phyloP scores from a whole-genome alignment of 148 eudicot genomes.

The Pouteria glomerata region DNA sequence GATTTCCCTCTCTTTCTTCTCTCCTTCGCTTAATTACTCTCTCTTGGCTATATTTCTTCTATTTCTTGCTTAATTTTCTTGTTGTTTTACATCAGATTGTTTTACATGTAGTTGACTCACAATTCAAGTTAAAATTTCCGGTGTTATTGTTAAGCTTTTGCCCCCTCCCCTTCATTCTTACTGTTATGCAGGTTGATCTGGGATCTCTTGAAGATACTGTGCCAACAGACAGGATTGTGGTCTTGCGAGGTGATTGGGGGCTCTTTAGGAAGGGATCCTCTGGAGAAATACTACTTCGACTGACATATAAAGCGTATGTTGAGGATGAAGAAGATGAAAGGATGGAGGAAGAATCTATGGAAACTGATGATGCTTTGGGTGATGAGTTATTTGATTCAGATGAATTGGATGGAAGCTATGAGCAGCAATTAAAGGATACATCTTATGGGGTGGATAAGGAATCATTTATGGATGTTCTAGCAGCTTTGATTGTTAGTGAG shows the following conservation, averaged over 20 bases:
- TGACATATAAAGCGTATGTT: conserved; percentile 94
- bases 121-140: neutral
- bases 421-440: conserved; percentile 29
- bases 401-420: conserved; percentile 39
- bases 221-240: conserved; percentile 75
- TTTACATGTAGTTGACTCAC: conserved; percentile 1
- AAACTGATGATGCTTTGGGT: conserved; percentile 49
- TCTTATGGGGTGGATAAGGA: conserved; percentile 46
- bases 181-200: conserved; percentile 60
- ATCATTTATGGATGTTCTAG: conserved; percentile 87
- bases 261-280: conserved; percentile 49
- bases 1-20: too few relatives aligned
- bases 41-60: too few relatives aligned
- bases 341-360: conserved; percentile 23
- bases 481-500: conserved; percentile 90
- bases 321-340: conserved; percentile 96
- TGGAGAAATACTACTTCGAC: conserved; percentile 79
- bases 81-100: neutral
- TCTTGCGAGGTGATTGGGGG: conserved; percentile 77
- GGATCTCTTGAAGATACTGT: conserved; percentile 85
- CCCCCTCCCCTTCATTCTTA: neutral
- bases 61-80: too few relatives aligned
- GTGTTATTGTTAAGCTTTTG: neutral
- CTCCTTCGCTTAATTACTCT: too few relatives aligned
- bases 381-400: conserved; percentile 75